Percentiles rank a stretch among this genome's conserved stretches.
Evolutionary conservation across 1,284 basidiomycete species (phyloP).

Genomic region (Moesziomyces aphidis): DNA sequence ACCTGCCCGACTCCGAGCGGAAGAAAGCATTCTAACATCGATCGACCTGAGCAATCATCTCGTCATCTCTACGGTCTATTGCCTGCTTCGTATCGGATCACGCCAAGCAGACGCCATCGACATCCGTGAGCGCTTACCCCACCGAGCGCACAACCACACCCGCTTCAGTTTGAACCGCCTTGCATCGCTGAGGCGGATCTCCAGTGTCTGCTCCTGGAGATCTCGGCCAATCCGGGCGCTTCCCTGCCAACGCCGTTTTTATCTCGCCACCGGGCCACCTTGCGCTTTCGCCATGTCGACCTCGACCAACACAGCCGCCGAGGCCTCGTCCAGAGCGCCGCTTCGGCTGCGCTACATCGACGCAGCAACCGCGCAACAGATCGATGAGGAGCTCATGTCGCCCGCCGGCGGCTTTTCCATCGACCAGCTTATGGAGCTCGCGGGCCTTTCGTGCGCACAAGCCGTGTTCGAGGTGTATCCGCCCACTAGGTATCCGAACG

Average conservation of each 20-base stretch:
- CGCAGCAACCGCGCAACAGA: conserved; percentile 49
- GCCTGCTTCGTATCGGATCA: too few species aligned
- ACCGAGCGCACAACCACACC: background rate
- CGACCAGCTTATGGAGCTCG: conserved; percentile 92
- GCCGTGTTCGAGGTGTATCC: conserved; percentile 82
- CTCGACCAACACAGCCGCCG: conserved; percentile 2
- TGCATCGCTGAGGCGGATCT: background rate
- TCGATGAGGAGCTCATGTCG: conserved; percentile 64
- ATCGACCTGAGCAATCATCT: too few species aligned
- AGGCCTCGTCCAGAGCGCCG: conserved; percentile 5
- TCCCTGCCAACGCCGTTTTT: background rate
- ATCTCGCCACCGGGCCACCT: background rate
- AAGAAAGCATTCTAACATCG: too few species aligned
- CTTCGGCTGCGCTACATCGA: conserved; percentile 58
- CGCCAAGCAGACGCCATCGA: too few species aligned
- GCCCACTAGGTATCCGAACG: conserved; percentile 75
- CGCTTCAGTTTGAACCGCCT: background rate
- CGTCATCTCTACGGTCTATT: too few species aligned
- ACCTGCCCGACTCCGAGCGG: too few species aligned
- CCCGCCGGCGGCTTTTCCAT: conserved; percentile 56
- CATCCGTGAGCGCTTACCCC: background rate
- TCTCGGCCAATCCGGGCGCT: conserved; percentile 1
- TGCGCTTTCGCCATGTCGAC: conserved; percentile 8
- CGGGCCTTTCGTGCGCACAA: conserved; percentile 95
- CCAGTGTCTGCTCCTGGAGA: conserved; percentile 11